phyloP scores from a whole-genome alignment of 2,329 filamentous ascomycete genomes.

The Chaetomium sp. region DNA sequence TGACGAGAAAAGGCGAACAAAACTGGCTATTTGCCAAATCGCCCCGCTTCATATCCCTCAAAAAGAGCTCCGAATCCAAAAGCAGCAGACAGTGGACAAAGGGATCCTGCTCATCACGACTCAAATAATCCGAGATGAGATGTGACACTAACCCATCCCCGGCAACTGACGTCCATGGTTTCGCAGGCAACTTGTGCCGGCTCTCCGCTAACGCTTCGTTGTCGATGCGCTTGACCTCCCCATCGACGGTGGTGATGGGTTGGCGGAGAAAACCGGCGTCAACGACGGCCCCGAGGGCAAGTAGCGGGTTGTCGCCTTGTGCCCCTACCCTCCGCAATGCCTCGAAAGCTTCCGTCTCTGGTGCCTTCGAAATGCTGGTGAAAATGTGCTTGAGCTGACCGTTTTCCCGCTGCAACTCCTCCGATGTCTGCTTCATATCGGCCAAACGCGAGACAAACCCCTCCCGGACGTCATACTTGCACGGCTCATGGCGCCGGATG shows the following conservation, averaged over 20 bases:
- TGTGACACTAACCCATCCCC: conserved; percentile 29
- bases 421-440: conserved; percentile 15
- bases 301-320: background rate
- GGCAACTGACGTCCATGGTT: conserved; percentile 28
- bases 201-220: conserved; percentile 17
- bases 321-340: conserved; percentile 18
- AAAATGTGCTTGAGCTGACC: conserved; percentile 18
- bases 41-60: conserved; percentile 24
- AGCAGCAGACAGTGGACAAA: conserved; percentile 20
- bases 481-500: conserved; percentile 8
- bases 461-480: conserved; percentile 14
- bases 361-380: conserved; percentile 13
- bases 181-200: conserved; percentile 24
- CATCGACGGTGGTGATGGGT: conserved; percentile 1
- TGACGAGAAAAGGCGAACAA: conserved; percentile 30
- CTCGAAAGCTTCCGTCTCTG: conserved; percentile 20
- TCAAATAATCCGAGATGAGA: conserved; percentile 28
- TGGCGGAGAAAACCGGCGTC: background rate
- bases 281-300: background rate
- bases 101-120: conserved; percentile 22
- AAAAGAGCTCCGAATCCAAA: conserved; percentile 24
- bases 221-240: conserved; percentile 15
- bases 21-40: conserved; percentile 14
- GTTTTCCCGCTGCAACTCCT: conserved; percentile 13
- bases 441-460: conserved; percentile 12